Evolutionary conservation across 495 filamentous ascomycete species (phyloP), one percentile per base, ranked within the genome.

Genomic region (Pseudomonodictys pantanalensis): DNA sequence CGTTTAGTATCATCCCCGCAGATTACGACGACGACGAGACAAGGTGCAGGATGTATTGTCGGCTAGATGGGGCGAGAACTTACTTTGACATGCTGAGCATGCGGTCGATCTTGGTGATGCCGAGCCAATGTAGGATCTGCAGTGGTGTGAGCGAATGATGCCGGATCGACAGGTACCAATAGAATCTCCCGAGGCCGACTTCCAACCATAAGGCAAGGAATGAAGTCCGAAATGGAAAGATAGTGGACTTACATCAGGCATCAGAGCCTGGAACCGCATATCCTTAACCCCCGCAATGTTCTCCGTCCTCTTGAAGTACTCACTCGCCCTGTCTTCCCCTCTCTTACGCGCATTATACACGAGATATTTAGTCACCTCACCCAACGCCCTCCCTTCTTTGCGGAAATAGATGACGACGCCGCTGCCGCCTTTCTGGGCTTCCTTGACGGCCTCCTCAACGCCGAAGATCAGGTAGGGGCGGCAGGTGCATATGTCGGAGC

Each of bases 341-440:
- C 91, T 81, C 72, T 89, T 86, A 23, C 93, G 85, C 25, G 93
- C 93, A 73, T 98, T 98, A 76, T 98, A 98, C 23, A 97, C 93
- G 15, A 98, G 76, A 63, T 92, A 92, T 79, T 98, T 98, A 48
- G 93, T 95, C 23, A 98, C 93, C 74, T 98, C 93, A n/a, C 93
- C 93, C 10, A 97, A 76, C 26, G 93, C 92, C 57, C 92, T 82
- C 9, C 93, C 93, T 75, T 98, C 93, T 74, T 98, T 98, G 53
- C 93, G 89, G 84, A 98, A 98, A 74, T 98, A 98, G 72, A 98
- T 96, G 25, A 97, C 93, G 30, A 98, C 92, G 45, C 93, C 93
- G 66, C 86, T 91, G 38, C 93, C 93, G 45, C 93, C 93, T 48
- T 86, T 88, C 77, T 97, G 93, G 11, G 93, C 93, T 75, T 97